Evolutionary conservation across 2,329 filamentous ascomycete species (phyloP).

Genomic region (Tolypocladium paradoxum): DNA sequence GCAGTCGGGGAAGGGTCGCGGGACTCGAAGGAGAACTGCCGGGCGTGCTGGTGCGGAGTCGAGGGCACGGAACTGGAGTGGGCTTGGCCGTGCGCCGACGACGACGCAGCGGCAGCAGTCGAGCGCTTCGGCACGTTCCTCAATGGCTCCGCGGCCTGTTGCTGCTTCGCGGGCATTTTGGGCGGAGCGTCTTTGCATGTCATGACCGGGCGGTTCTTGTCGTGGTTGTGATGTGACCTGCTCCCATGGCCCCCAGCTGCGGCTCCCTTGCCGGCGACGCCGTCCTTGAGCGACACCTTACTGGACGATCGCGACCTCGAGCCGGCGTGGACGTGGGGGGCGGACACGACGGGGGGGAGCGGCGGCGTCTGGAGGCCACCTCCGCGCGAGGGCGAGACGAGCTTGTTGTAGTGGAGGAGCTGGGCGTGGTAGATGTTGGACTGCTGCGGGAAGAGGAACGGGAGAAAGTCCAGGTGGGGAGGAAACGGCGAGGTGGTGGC

Average conservation of each 20-base stretch:
- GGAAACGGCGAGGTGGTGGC: conserved; percentile 22
- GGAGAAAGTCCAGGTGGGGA: conserved; percentile 41
- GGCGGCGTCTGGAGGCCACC: conserved; percentile 46
- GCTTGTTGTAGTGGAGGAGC: conserved; percentile 54
- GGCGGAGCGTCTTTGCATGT: conserved; percentile 41
- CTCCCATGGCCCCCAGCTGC: conserved; percentile 53
- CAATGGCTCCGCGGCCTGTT: conserved; percentile 20
- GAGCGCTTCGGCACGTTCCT: conserved; percentile 19
- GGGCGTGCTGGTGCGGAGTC: conserved; percentile 80
- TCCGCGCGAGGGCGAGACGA: conserved; percentile 46
- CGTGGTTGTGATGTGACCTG: conserved; percentile 43
- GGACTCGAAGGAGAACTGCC: conserved; percentile 71
- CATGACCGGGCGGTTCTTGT: conserved; percentile 53
- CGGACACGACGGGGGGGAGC: conserved; percentile 43
- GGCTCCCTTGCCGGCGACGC: conserved; percentile 32
- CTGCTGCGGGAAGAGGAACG: conserved; percentile 48
- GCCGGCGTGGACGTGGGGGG: conserved; percentile 44
- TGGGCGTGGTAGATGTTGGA: conserved; percentile 49
- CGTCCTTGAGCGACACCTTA: conserved; percentile 48
- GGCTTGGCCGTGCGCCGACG: conserved; percentile 17
- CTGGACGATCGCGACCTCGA: conserved; percentile 48
- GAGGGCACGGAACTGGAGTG: conserved; percentile 88
- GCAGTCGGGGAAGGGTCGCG: conserved; percentile 69
- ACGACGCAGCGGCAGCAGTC: conserved; percentile 13
- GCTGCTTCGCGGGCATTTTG: conserved; percentile 41